phyloP scores from a whole-genome alignment of 2,329 filamentous ascomycete species.

The Ophidiomyces ophidiicola region DNA sequence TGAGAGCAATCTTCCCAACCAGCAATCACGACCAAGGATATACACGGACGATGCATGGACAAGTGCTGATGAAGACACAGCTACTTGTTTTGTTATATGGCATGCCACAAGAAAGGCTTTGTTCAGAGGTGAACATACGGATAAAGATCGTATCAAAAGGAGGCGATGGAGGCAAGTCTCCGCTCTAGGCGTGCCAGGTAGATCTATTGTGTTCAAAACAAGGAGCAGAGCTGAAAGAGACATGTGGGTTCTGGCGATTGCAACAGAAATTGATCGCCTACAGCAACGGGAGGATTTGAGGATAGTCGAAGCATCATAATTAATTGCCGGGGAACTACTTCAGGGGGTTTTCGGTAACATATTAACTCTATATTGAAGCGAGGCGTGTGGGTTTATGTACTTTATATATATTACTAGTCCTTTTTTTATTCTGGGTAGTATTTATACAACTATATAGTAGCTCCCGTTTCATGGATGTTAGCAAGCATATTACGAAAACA shows the following conservation, averaged over 20 bases:
- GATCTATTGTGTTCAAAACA: constrained; percentile 54
- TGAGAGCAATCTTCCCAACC: constrained; percentile 49
- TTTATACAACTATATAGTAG: too few species aligned
- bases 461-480: too few species aligned
- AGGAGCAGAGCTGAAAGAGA: constrained; percentile 53
- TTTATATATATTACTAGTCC: not conserved
- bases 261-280: constrained; percentile 53
- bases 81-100: constrained; percentile 57
- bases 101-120: constrained; percentile 46
- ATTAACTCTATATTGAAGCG: too few species aligned
- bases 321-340: not conserved
- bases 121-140: constrained; percentile 37
- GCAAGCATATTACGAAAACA: not conserved
- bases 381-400: not conserved
- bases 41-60: constrained; percentile 52
- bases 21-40: constrained; percentile 46
- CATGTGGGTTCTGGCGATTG: constrained; percentile 55
- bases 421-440: not conserved
- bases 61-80: constrained; percentile 51
- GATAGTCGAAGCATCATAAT: constrained; percentile 23
- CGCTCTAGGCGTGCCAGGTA: constrained; percentile 47
- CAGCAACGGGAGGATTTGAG: constrained; percentile 41
- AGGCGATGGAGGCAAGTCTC: constrained; percentile 47
- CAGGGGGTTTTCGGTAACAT: too few species aligned
- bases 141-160: constrained; percentile 20